Evolutionary conservation across 805 yeast species (phyloP).

Genomic region (Scheffersomyces lignosus): DNA sequence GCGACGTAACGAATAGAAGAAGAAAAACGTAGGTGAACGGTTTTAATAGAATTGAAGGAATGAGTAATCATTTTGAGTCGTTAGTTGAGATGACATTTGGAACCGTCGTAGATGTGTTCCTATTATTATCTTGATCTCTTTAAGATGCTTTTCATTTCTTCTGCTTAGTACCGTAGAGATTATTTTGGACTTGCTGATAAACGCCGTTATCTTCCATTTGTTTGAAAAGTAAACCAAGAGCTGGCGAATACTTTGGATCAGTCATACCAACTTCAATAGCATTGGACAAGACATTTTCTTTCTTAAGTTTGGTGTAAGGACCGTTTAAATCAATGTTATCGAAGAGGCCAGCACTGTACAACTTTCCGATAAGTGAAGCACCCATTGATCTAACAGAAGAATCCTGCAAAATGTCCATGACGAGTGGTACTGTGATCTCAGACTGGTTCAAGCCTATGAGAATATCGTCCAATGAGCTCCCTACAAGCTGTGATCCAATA

Average conservation of each 20-base stretch:
- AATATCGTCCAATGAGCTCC: conserved; percentile 20
- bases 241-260: conserved; percentile 30
- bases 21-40: no score
- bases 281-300: conserved; percentile 19
- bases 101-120: no score
- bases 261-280: conserved; percentile 25
- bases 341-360: conserved; percentile 35
- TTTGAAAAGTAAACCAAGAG: conserved; percentile 29
- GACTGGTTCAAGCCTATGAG: conserved; percentile 32
- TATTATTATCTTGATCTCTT: no score
- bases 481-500: conserved; percentile 18
- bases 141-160: no score
- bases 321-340: conserved; percentile 28
- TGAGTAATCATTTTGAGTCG: no score
- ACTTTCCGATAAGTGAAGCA: conserved; percentile 20
- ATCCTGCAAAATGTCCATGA: conserved; percentile 25
- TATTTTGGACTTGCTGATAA: conserved; percentile 26
- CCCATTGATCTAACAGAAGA: conserved; percentile 16
- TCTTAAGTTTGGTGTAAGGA: conserved; percentile 22
- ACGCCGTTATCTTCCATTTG: conserved; percentile 32
- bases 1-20: no score
- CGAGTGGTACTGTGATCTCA: conserved; percentile 27
- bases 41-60: no score
- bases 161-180: conserved; percentile 25
- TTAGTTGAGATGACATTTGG: no score